These are phyloP conservation scores for Diaporthe eres DNA, from an alignment of 2,329 filamentous ascomycete genomes.

Conservation along the genomic window DNA sequence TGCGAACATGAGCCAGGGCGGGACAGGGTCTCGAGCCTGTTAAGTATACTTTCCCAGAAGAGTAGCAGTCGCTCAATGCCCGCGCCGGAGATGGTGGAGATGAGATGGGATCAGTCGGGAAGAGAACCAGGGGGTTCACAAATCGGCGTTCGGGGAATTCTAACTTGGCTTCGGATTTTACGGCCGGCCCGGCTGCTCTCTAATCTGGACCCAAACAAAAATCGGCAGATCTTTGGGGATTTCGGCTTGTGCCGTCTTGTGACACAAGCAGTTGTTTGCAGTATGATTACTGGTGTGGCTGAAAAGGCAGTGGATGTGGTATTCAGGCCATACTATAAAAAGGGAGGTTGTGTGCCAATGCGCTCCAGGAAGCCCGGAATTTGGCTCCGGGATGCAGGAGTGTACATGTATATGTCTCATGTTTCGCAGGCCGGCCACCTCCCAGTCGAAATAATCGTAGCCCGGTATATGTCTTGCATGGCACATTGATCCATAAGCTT, in stretches of 20 bases:
- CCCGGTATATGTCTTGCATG: not conserved
- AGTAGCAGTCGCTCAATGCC: conserved; percentile 15
- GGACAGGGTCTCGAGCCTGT: not conserved
- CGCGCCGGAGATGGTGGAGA: conserved; percentile 29
- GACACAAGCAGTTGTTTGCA: conserved; percentile 1
- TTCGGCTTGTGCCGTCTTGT: conserved; percentile 15
- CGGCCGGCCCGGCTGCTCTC: conserved; percentile 26
- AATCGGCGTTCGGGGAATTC: conserved; percentile 29
- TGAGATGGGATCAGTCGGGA: conserved; percentile 22
- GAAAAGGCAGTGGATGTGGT: not conserved
- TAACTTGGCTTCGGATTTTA: conserved; percentile 30
- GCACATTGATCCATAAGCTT: not conserved
- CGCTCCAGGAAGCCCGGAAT: not conserved
- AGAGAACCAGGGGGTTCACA: not conserved
- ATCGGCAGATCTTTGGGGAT: not conserved
- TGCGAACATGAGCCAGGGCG: not conserved
- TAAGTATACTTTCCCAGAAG: conserved; percentile 31
- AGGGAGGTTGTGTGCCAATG: not conserved
- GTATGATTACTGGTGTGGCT: not conserved
- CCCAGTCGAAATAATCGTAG: not conserved
- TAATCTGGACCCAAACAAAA: conserved; percentile 7
- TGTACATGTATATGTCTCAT: not conserved
- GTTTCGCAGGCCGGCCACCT: not conserved
- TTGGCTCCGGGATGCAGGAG: not conserved
- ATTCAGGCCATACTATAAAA: not conserved